Percentiles rank a stretch among this genome's conserved stretches.
Conservation (phyloP, 768 basidiomycete species). For the Suillus clintonianus region DNA sequence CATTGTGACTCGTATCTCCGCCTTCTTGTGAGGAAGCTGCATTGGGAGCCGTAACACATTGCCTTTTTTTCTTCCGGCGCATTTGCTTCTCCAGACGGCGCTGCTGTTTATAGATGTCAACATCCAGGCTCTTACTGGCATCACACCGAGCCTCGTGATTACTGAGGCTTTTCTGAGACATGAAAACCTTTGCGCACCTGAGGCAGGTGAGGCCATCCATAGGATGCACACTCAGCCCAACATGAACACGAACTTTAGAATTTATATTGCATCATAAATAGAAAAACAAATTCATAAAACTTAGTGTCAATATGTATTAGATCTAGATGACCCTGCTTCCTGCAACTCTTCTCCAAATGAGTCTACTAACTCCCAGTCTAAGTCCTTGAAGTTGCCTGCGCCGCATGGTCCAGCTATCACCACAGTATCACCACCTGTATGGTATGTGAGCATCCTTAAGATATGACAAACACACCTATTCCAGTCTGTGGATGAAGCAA, state of each 20-base stretch:
- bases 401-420: no score
- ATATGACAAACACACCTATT: no score
- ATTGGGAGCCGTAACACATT: not conserved
- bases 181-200: not conserved
- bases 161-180: not conserved
- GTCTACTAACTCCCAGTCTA: not conserved
- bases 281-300: not conserved
- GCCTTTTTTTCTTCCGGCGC: not conserved
- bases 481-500: no score
- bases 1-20: not conserved
- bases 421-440: no score
- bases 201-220: not conserved
- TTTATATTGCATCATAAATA: not conserved
- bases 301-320: not conserved
- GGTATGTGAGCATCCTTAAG: no score
- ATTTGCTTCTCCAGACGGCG: not conserved
- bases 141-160: not conserved
- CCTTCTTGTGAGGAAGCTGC: not conserved
- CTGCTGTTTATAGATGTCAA: constrained; percentile 1
- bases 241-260: not conserved
- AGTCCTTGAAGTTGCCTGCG: no score
- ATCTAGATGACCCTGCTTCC: no score
- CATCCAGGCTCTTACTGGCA: not conserved
- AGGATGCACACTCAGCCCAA: not conserved
- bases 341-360: not conserved